Evolutionary conservation across 129 eudicot species (phyloP), one percentile per base, ranked within the genome.

Genomic region (Ambrosia artemisiifolia): DNA sequence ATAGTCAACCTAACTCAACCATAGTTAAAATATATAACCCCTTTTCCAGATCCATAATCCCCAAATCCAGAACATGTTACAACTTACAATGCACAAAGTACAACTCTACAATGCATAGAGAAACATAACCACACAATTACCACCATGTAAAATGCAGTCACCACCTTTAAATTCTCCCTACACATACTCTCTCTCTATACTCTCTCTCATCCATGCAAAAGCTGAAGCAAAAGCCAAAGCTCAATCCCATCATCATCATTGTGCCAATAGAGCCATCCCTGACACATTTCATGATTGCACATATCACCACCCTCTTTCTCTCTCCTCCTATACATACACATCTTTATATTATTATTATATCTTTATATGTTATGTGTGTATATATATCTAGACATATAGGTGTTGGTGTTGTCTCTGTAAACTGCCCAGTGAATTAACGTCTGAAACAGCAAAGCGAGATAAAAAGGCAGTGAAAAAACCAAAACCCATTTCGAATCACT

Each of bases 251-350:
- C 90, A 83, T 85, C 82, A 85, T 85, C 82, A 85, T 88, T 88
- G 81, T 79, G 90, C 84, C 88, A 85, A 84, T 87, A 71, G 85
- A 79, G 79, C 80, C 84, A 69, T 66, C 77, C 76, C 86, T 83
- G 88, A 88, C 95, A 83, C 60, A 78, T 75, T 79, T 83, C 95
- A 83, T 88, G 85, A 88, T 83, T 83, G 84, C 86, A 78, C 83
- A 85, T 82, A 75, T 81, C 66, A 28, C 68, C 65, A 77, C 57
- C 46, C 65, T 24, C 11, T 59, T 38, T 80, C 85, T 81, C 83
- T 75, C 64, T 69, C 77, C 9, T 70, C 72, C 72, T 73, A 48
- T 49, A 49, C 34, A 64, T 43, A 54, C 46, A 65, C 17, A 68
- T 65, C 4, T n/a, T 9, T 13, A 3, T 63, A n/a, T n/a, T n/a